Conservation (phyloP, 2,329 filamentous ascomycete species). For the Xylaria digitata region DNA sequence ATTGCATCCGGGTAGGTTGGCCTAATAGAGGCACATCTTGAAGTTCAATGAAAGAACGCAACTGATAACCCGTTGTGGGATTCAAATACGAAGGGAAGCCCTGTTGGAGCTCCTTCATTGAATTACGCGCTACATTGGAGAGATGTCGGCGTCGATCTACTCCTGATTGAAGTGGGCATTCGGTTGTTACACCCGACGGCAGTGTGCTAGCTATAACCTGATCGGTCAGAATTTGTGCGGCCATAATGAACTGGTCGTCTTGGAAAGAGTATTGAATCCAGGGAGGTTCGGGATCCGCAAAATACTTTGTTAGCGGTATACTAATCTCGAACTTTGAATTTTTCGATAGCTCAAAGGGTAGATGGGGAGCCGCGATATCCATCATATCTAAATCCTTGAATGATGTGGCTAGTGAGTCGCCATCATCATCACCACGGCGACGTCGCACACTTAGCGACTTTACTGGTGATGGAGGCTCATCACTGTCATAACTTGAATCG, state of each 20-base stretch:
- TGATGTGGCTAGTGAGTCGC: conserved; percentile 63
- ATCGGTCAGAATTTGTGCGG: conserved; percentile 78
- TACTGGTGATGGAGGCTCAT: conserved; percentile 62
- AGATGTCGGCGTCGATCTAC: conserved; percentile 56
- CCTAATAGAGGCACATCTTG: conserved; percentile 66
- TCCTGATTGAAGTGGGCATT: conserved; percentile 47
- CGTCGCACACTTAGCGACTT: conserved; percentile 59
- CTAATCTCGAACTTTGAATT: conserved; percentile 63
- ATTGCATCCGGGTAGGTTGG: conserved; percentile 64
- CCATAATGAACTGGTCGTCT: conserved; percentile 72
- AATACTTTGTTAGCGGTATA: conserved; percentile 64
- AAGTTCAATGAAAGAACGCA: conserved; percentile 66
- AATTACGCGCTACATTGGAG: conserved; percentile 58
- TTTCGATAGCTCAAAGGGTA: conserved; percentile 62
- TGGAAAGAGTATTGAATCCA: conserved; percentile 58
- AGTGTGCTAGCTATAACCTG: conserved; percentile 70
- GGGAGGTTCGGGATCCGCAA: conserved; percentile 68
- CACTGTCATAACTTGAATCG: conserved; percentile 62
- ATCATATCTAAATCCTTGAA: conserved; percentile 60
- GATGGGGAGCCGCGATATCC: conserved; percentile 60
- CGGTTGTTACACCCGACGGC: conserved; percentile 45
- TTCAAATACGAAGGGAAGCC: conserved; percentile 59
- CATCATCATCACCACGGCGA: conserved; percentile 63
- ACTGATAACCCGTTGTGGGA: conserved; percentile 55
- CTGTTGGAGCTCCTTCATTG: conserved; percentile 60